phyloP scores from a whole-genome alignment of 164 flowering plant genomes.

The Vitis rupestris region DNA sequence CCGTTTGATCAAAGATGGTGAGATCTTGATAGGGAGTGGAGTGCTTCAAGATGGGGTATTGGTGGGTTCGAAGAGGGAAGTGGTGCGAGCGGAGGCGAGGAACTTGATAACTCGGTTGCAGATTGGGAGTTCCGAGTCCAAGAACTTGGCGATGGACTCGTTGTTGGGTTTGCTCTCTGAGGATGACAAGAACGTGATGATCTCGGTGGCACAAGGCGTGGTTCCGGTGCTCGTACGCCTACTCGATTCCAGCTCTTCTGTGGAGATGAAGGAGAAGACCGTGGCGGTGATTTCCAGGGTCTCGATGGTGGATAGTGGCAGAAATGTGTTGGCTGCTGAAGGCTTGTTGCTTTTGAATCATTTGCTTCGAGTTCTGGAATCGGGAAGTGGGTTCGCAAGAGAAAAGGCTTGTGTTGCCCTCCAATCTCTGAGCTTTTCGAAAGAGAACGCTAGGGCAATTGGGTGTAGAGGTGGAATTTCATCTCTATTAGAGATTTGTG shows the following conservation, averaged over 20 bases:
- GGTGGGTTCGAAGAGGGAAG: constrained; percentile 40
- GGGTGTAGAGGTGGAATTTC: constrained; percentile 80
- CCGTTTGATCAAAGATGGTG: constrained; percentile 39
- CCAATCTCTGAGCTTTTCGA: constrained; percentile 56
- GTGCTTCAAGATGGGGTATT: constrained; percentile 36
- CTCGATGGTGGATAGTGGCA: constrained; percentile 67
- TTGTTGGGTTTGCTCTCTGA: constrained; percentile 49
- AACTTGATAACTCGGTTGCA: constrained; percentile 75
- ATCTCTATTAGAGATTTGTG: constrained; percentile 75
- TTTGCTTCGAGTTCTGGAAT: constrained; percentile 72
- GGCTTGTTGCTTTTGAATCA: constrained; percentile 73
- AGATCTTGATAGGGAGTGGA: constrained; percentile 56
- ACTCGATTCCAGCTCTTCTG: constrained; percentile 55
- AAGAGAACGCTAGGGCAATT: constrained; percentile 82
- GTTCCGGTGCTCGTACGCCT: constrained; percentile 70
- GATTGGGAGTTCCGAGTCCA: constrained; percentile 73
- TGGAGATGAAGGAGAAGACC: constrained; percentile 69
- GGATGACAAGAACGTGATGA: constrained; percentile 84
- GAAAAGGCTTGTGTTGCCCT: constrained; percentile 78
- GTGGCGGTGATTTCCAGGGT: constrained; percentile 74
- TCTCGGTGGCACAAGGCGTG: constrained; percentile 81
- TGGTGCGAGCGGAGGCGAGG: constrained; percentile 47
- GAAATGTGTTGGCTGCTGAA: constrained; percentile 65
- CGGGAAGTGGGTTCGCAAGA: constrained; percentile 76
- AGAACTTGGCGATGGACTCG: constrained; percentile 63